phyloP scores from a whole-genome alignment of 768 basidiomycete genomes.

The Rhodosporidiobolus odoratus region DNA sequence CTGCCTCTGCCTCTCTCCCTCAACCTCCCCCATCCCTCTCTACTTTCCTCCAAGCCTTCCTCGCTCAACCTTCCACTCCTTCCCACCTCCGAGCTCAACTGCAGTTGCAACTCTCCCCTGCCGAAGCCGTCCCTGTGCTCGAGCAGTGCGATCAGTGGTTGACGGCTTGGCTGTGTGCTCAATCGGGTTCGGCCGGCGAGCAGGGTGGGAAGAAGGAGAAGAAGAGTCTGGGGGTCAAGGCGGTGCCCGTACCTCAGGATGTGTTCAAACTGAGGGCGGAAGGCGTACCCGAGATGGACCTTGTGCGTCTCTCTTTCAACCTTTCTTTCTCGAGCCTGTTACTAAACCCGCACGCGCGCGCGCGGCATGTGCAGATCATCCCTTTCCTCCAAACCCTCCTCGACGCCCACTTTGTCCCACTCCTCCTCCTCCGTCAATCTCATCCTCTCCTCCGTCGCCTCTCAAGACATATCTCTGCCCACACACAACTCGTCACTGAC shows the following conservation, averaged over 20 bases:
- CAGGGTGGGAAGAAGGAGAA: constrained; percentile 1
- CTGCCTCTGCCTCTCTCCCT: not conserved
- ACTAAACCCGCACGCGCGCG: not conserved
- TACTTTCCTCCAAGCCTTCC: constrained; percentile 24
- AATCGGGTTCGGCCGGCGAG: not conserved
- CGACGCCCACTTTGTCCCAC: constrained; percentile 38
- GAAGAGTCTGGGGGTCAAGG: constrained; percentile 7
- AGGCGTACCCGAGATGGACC: constrained; percentile 10
- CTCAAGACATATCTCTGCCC: constrained; percentile 17
- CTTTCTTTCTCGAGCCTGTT: not conserved
- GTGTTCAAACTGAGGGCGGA: constrained; percentile 1
- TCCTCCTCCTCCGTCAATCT: constrained; percentile 35
- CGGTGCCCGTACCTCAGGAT: not conserved
- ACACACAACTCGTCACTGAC: constrained; percentile 24
- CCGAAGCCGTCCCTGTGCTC: constrained; percentile 29
- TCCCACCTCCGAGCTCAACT: constrained; percentile 24
- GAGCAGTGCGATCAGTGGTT: constrained; percentile 33
- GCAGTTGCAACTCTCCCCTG: constrained; percentile 23
- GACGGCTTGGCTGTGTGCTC: constrained; percentile 18
- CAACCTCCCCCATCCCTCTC: constrained; percentile 7
- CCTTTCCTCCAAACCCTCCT: constrained; percentile 35
- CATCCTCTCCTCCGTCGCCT: constrained; percentile 36
- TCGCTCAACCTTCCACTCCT: constrained; percentile 19
- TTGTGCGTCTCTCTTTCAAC: not conserved
- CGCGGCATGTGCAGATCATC: constrained; percentile 8